Percentiles rank a stretch among this genome's conserved stretches.
These are phyloP conservation scores for Arachnomyces sp. DNA, from an alignment of 2,329 filamentous ascomycete species.

Conservation along the genomic window DNA sequence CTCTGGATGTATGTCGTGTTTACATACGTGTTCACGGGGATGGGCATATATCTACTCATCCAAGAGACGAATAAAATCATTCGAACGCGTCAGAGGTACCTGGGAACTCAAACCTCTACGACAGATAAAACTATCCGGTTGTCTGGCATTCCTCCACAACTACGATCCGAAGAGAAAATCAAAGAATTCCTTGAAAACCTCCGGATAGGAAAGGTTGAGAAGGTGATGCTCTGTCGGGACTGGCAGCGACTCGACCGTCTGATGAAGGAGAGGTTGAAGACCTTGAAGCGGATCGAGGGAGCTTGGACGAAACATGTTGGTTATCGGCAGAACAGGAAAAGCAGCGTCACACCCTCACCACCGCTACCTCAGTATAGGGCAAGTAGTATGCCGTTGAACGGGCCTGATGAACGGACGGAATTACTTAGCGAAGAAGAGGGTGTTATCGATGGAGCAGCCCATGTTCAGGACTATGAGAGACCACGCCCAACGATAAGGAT, in stretches of 20 bases:
- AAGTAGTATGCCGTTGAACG: conserved; percentile 20
- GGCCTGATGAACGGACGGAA: conserved; percentile 52
- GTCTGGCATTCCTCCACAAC: conserved; percentile 72
- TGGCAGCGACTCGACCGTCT: conserved; percentile 76
- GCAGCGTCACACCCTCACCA: conserved; percentile 30
- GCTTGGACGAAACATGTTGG: conserved; percentile 73
- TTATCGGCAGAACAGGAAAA: conserved; percentile 43
- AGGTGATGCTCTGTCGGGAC: conserved; percentile 73
- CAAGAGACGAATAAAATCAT: conserved; percentile 79
- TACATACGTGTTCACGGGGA: conserved; percentile 77
- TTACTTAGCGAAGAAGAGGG: conserved; percentile 41
- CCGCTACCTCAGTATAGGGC: conserved; percentile 38
- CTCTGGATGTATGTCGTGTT: conserved; percentile 94
- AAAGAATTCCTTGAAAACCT: conserved; percentile 80
- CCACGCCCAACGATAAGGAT: conserved; percentile 61
- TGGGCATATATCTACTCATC: conserved; percentile 76
- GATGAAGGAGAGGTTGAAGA: conserved; percentile 56
- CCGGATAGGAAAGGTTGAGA: conserved; percentile 82
- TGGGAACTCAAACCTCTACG: conserved; percentile 88
- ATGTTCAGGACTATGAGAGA: conserved; percentile 38
- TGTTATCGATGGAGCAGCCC: conserved; percentile 23
- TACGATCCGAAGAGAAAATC: conserved; percentile 74
- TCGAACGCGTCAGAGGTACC: conserved; percentile 75
- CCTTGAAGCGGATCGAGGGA: conserved; percentile 68
- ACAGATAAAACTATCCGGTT: conserved; percentile 90